Base-by-base conservation (phyloP, 257 asterid species). In the Knoxia roxburghii region DNA sequence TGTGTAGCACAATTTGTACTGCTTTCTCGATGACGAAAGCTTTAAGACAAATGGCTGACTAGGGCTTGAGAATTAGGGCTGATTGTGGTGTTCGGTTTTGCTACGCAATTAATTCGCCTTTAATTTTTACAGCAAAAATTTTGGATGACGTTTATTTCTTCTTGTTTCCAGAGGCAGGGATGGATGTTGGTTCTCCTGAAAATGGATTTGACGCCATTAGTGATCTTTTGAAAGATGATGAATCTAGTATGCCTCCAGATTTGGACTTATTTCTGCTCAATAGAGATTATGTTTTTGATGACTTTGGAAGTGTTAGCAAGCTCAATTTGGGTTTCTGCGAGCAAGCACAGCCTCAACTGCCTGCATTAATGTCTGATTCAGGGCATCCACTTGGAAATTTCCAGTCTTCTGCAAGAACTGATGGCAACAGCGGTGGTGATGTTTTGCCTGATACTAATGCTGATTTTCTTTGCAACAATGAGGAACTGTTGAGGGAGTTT, bases 151-250 rank as follows among this genome's bases (percentile, higher is more conserved):
- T 59, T 59, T 17, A 15, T 30, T 57, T n/a, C n/a, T n/a, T 10
- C 21, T 10, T 62, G 27, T 30, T 43, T 6, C 21, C 6, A 37
- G 43, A 37, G 9, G 26, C 74, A 72, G 76, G 74, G 23, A 77
- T 72, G 78, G 74, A 72, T 30, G 75, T 63, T 12, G 58, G 67
- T 58, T 65, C 81, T 64, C 70, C 76, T 26, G 73, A 33, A 17
- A 53, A 73, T 53, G 78, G 68, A 24, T 61, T 73, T 14, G 65
- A 73, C 69, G 70, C 65, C 64, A 77, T 73, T 45, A 59, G 69
- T 48, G 78, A 65, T 48, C 60, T 65, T 59, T 66, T 77, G 26
- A 69, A 66, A 53, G 66, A 65, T 29, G 76, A 73, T 65, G 78
- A 40, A 5, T 46, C 78, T 26, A 52, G 11, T 52, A 6, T 69